These are phyloP conservation scores for Saccharum officinarum DNA, from an alignment of 176 grass and related monocot genomes.

Conservation along the genomic window DNA sequence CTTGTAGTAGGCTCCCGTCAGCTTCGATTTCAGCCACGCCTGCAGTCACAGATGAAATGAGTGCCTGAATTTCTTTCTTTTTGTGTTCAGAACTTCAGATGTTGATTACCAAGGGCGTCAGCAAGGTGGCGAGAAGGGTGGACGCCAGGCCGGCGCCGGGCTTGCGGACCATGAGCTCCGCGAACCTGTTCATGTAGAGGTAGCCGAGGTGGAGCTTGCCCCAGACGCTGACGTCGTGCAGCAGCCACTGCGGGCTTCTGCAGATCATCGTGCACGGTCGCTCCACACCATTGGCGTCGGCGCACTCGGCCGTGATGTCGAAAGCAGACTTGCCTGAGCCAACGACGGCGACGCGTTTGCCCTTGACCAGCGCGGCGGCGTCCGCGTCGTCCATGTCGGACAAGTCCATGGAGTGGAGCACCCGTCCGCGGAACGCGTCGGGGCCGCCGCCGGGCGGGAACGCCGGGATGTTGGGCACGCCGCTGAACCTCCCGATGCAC, in stretches of 20 bases:
- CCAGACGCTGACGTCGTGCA: conserved; percentile 32
- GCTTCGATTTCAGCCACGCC: conserved; percentile 44
- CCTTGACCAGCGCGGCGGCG: conserved; percentile 44
- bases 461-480: conserved; percentile 59
- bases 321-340: conserved; percentile 46
- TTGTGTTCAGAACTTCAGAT: too few relatives aligned
- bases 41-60: background rate
- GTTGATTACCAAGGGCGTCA: conserved; percentile 44
- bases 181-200: conserved; percentile 62
- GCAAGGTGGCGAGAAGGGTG: conserved; percentile 36
- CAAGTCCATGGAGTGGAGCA: conserved; percentile 67
- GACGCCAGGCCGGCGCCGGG: conserved; percentile 50
- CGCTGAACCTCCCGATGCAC: conserved; percentile 80
- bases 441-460: conserved; percentile 46
- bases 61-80: too few relatives aligned
- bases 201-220: conserved; percentile 34
- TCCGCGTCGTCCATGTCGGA: conserved; percentile 39
- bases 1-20: conserved; percentile 46
- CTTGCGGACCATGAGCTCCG: conserved; percentile 56
- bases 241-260: conserved; percentile 46
- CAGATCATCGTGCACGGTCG: conserved; percentile 55
- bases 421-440: conserved; percentile 54
- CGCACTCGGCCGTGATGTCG: conserved; percentile 53
- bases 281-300: conserved; percentile 41
- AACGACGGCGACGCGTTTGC: conserved; percentile 51